Percentiles rank a stretch among this genome's conserved stretches.
These are phyloP conservation scores for Grosmannia huntii DNA, from an alignment of 2,329 filamentous ascomycete species.

Conservation along the genomic window DNA sequence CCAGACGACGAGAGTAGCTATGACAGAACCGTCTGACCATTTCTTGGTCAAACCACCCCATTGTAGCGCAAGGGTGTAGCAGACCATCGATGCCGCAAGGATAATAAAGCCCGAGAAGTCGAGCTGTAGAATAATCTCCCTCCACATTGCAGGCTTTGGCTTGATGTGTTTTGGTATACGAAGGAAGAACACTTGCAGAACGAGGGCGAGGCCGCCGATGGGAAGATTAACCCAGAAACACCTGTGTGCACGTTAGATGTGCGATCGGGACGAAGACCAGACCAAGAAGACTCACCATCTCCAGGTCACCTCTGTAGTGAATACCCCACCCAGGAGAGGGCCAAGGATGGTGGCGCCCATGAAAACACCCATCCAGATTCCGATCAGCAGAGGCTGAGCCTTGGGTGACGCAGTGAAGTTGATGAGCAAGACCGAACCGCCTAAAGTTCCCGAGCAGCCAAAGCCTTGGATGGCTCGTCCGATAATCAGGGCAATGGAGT, in stretches of 20 bases:
- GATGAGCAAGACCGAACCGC: neutral
- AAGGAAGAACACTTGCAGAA: neutral
- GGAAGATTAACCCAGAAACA: constrained; percentile 1
- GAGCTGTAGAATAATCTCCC: neutral
- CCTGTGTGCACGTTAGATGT: neutral
- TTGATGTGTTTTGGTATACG: neutral
- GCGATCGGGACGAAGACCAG: neutral
- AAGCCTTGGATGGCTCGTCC: neutral
- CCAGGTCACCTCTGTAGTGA: neutral
- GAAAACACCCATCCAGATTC: neutral
- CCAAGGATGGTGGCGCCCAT: neutral
- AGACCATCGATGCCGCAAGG: neutral
- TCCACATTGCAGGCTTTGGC: neutral
- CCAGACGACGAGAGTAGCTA: neutral
- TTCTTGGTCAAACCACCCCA: neutral
- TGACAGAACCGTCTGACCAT: neutral
- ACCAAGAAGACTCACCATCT: neutral
- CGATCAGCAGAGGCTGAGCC: neutral
- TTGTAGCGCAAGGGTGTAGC: neutral
- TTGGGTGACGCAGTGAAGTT: neutral
- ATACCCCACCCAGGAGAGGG: neutral
- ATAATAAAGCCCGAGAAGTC: neutral
- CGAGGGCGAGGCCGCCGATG: neutral
- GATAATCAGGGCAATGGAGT: neutral
- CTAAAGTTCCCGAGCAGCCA: neutral